Conservation (phyloP, 768 basidiomycete genomes). For the Pilatotrama ljubarskyi region DNA sequence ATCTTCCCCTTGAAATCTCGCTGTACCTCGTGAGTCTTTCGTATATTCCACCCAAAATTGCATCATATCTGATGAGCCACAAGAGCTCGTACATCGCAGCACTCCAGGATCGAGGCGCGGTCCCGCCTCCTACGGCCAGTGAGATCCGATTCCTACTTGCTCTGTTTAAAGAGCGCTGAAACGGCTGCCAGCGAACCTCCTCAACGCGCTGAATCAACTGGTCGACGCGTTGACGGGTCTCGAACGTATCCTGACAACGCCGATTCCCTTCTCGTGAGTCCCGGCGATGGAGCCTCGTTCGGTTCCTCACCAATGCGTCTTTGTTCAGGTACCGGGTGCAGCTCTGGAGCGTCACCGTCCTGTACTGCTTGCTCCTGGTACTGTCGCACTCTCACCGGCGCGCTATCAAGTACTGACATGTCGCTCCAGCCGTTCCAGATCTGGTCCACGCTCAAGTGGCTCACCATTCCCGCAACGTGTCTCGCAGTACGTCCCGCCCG, state of each 20-base stretch:
- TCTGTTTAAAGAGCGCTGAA: neutral
- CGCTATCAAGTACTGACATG: conserved; percentile 6
- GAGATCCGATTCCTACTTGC: conserved; percentile 27
- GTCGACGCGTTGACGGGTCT: conserved; percentile 68
- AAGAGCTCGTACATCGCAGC: conserved; percentile 69
- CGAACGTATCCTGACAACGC: conserved; percentile 73
- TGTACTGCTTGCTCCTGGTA: conserved; percentile 65
- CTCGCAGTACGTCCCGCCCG: conserved; percentile 41
- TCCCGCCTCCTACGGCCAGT: conserved; percentile 66
- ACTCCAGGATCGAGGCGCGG: conserved; percentile 53
- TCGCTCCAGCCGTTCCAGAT: conserved; percentile 62
- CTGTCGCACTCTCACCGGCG: conserved; percentile 16
- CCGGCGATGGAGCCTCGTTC: neutral
- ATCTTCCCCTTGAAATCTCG: conserved; percentile 68
- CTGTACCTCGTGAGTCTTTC: conserved; percentile 55
- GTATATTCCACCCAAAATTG: neutral
- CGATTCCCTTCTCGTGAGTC: conserved; percentile 72
- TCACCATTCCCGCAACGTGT: conserved; percentile 65
- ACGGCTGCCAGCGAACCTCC: conserved; percentile 42
- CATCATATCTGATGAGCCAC: conserved; percentile 10
- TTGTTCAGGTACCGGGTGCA: conserved; percentile 60
- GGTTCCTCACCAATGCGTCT: neutral
- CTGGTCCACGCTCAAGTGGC: conserved; percentile 52
- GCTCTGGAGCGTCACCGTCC: conserved; percentile 61
- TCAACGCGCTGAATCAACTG: conserved; percentile 51